phyloP scores from a whole-genome alignment of 208 protist genomes.

The Trypanosoma vivax region DNA sequence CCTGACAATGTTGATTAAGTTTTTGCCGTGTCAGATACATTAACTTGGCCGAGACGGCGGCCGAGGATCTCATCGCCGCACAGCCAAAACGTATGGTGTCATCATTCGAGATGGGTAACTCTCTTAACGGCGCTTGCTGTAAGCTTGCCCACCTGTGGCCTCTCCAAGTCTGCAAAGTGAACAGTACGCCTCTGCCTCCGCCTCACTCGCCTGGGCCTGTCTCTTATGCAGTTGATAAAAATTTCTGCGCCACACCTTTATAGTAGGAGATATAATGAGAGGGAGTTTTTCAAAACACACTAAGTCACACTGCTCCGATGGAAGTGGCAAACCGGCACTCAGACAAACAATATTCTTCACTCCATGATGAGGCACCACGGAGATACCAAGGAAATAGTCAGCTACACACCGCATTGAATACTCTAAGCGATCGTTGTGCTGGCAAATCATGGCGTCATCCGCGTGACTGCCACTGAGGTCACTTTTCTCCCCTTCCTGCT shows the following conservation, averaged over 20 bases:
- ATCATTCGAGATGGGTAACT: too few relatives aligned
- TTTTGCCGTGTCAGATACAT: too few relatives aligned
- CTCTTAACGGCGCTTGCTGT: too few relatives aligned
- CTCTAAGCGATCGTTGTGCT: constrained; percentile 24
- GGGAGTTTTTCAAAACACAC: constrained; percentile 27
- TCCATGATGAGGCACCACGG: neutral
- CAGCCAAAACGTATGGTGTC: too few relatives aligned
- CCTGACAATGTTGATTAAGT: too few relatives aligned
- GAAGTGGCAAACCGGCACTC: neutral
- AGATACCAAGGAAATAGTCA: constrained; percentile 32
- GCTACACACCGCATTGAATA: constrained; percentile 25
- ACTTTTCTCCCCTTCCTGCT: neutral
- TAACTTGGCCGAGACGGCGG: neutral
- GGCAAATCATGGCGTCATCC: neutral
- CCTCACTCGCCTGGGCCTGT: constrained; percentile 45
- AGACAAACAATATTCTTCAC: neutral
- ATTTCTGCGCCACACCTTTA: constrained; percentile 47
- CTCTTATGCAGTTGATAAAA: constrained; percentile 46
- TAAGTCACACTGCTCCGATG: neutral
- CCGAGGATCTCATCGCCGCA: constrained; percentile 7
- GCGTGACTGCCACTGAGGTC: too few relatives aligned
- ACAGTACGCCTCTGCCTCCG: constrained; percentile 18
- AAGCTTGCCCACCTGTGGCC: too few relatives aligned
- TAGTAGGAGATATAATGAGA: constrained; percentile 24
- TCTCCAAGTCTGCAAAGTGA: neutral